Base-by-base conservation (phyloP, 1,139 yeast species). In the Kodamaea plutei region DNA sequence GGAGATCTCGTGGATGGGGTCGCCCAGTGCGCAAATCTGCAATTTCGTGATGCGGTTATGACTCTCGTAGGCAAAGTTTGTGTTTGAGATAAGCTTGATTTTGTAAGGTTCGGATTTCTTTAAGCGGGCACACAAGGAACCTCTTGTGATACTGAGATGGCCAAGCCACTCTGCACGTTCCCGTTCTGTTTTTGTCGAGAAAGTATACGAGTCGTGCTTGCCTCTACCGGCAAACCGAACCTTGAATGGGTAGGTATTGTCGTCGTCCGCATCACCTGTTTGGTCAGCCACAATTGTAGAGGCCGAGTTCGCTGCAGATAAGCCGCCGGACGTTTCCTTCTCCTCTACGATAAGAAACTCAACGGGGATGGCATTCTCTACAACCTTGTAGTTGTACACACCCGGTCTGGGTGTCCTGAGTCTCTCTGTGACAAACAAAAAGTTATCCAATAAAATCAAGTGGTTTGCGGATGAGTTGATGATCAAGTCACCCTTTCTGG, bases 391-490 rank as follows among this genome's bases (percentile, higher is more conserved):
- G 8, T 35, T 34, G 12, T 33, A 42, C 33, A 48, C 46, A 8
- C 53, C 51, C 11, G 44, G 35, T 25, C 51, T 52, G 23, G 44
- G 54, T 12, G 48, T 52, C 30, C 58, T 58, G 1, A 55, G 41
- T 22, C 54, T 43, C 26, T 84, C 93, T 2, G 91, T 77, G 6
- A 87, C 68, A 15, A 87, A 58, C 27, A 87, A 55, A 45, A 68
- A 84, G 47, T 87, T 84, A 49, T 87, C 95, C 33, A 87, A 59
- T 23, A 85, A 56, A 15, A 85, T 75, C 21, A 84, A 47, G 44
- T 77, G 83, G 11, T 59, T 61, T 5, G 54, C 65, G 40, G 54
- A 64, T 31, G 73, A 65, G 35, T 67, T 79, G 34, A 72, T 65
- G 65, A 69, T 79, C 60, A 64, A 58, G 32, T 78, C 84, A 21